phyloP scores from a whole-genome alignment of 169 alveolate genomes.

The Perkinsus olseni region DNA sequence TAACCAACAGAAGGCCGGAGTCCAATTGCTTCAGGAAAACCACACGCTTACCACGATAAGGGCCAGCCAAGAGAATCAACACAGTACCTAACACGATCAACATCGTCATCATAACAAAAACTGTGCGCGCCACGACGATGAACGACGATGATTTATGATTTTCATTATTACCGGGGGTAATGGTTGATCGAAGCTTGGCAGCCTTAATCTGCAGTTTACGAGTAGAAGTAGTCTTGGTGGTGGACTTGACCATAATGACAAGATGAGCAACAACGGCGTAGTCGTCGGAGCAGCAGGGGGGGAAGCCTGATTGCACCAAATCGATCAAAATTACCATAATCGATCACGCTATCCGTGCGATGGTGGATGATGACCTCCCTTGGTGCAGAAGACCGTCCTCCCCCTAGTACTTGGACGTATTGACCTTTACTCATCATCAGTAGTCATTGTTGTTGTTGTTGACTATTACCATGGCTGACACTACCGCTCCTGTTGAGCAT shows the following conservation, averaged over 20 bases:
- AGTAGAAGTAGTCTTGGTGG: background rate
- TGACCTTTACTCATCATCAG: background rate
- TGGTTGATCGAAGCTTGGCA: constrained; percentile 26
- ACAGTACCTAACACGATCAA: constrained; percentile 77
- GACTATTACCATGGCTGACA: background rate
- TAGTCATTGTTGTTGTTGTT: background rate
- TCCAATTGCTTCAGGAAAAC: constrained; percentile 86
- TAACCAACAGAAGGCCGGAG: background rate
- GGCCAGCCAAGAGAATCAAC: constrained; percentile 87
- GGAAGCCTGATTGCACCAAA: background rate
- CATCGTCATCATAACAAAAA: too few relatives aligned
- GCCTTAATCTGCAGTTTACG: background rate
- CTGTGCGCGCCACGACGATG: too few relatives aligned
- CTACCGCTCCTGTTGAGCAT: constrained; percentile 50
- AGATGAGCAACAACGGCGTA: too few relatives aligned
- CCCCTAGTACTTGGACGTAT: too few relatives aligned
- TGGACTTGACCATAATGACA: background rate
- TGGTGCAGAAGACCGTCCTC: too few relatives aligned
- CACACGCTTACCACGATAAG: constrained; percentile 94
- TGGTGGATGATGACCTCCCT: too few relatives aligned
- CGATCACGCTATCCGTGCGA: background rate
- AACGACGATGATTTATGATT: too few relatives aligned
- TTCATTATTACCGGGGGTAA: constrained; percentile 33
- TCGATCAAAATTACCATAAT: background rate
- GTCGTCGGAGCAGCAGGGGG: background rate